Conservation (phyloP, 2,329 filamentous ascomycete genomes). For the Piedraia hortae region DNA sequence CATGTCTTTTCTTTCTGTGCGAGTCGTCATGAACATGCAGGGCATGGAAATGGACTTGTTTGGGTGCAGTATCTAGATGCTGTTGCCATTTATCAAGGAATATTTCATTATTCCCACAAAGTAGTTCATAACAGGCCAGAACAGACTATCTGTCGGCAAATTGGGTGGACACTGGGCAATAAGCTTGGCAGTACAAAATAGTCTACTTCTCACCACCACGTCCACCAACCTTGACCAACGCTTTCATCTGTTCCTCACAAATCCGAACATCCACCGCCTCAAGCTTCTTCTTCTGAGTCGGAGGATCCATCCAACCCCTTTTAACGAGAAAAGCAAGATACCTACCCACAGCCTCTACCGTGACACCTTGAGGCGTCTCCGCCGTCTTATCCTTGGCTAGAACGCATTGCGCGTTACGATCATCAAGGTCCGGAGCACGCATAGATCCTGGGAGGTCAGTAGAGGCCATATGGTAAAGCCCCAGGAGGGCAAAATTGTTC, state of each 20-base stretch:
- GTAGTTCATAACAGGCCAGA: too few relatives aligned
- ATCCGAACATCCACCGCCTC: slow-evolving; percentile 18
- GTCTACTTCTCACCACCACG: slow-evolving; percentile 14
- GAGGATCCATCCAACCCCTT: slow-evolving; percentile 31
- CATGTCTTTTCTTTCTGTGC: too few relatives aligned
- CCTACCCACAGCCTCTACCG: slow-evolving; percentile 30
- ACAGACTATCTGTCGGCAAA: too few relatives aligned
- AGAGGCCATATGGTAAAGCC: slow-evolving; percentile 46
- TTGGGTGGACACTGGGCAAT: too few relatives aligned
- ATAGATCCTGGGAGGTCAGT: slow-evolving; percentile 42
- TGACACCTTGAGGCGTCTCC: slow-evolving; percentile 30
- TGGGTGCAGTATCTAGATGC: too few relatives aligned
- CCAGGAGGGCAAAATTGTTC: slow-evolving; percentile 45
- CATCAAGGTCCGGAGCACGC: slow-evolving; percentile 46
- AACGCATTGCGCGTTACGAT: slow-evolving; percentile 36
- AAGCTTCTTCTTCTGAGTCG: slow-evolving; percentile 13
- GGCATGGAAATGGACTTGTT: too few relatives aligned
- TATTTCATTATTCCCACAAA: too few relatives aligned
- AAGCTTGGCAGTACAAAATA: too few relatives aligned
- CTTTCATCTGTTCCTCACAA: slow-evolving; percentile 21
- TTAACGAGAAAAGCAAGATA: slow-evolving; percentile 36
- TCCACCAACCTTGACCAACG: slow-evolving; percentile 25
- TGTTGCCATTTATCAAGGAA: too few relatives aligned
- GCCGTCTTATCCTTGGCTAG: slow-evolving; percentile 34
- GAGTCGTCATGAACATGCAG: too few relatives aligned